phyloP scores from a whole-genome alignment of 2,329 filamentous ascomycete species.

The Rachicladosporium sp. region DNA sequence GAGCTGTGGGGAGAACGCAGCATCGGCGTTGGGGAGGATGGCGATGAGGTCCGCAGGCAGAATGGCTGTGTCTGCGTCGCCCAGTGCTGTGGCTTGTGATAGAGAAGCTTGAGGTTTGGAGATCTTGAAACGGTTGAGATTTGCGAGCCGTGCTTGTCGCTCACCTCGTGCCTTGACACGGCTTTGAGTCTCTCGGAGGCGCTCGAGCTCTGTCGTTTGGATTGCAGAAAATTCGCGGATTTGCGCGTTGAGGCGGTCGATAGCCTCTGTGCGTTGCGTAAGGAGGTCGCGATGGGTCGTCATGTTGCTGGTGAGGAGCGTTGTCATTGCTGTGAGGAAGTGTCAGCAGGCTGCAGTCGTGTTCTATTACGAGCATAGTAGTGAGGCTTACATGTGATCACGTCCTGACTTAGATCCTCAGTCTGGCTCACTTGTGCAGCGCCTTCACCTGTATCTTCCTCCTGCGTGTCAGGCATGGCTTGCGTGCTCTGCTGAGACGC shows the following conservation, averaged over 20 bases:
- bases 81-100: neutral
- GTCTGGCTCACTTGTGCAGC: conserved; percentile 36
- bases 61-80: conserved; percentile 1
- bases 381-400: conserved; percentile 57
- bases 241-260: conserved; percentile 69
- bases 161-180: conserved; percentile 52
- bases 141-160: conserved; percentile 58
- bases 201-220: conserved; percentile 63
- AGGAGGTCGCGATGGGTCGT: conserved; percentile 70
- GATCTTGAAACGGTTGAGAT: conserved; percentile 62
- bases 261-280: conserved; percentile 67
- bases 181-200: conserved; percentile 57
- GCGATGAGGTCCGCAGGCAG: conserved; percentile 2
- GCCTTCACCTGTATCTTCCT: conserved; percentile 27
- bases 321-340: conserved; percentile 56
- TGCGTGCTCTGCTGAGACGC: conserved; percentile 14
- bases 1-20: conserved; percentile 3
- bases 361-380: neutral
- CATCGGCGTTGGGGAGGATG: neutral
- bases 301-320: conserved; percentile 67
- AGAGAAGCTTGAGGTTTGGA: conserved; percentile 27
- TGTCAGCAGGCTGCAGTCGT: conserved; percentile 9
- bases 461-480: conserved; percentile 11
- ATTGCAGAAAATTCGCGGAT: conserved; percentile 70
- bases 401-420: conserved; percentile 65